Conservation (phyloP, 805 yeast genomes). For the Torulaspora maleeae region DNA sequence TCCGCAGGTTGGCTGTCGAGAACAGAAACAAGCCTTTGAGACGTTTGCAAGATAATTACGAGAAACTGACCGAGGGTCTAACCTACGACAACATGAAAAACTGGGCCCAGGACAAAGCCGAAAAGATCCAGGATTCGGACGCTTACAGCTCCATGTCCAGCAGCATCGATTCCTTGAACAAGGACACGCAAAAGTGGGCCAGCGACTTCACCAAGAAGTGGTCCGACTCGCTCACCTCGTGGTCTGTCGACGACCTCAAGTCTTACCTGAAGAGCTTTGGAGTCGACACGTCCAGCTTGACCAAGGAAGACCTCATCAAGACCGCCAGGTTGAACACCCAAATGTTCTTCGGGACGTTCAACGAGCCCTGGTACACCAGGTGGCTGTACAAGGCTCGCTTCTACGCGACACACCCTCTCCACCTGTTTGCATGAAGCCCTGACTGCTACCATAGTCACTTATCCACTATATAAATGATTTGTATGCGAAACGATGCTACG, state of each 20-base stretch:
- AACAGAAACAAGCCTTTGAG: constrained; percentile 38
- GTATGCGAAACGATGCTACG: neutral
- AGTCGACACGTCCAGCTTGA: constrained; percentile 24
- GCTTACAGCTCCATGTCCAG: constrained; percentile 12
- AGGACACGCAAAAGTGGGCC: constrained; percentile 18
- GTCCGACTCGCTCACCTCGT: constrained; percentile 35
- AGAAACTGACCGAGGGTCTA: constrained; percentile 38
- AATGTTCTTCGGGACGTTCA: constrained; percentile 34
- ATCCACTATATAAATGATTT: neutral
- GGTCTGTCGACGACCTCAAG: constrained; percentile 43
- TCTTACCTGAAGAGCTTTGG: constrained; percentile 43
- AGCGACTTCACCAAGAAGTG: constrained; percentile 18
- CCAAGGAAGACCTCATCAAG: constrained; percentile 36
- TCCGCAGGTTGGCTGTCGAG: constrained; percentile 39
- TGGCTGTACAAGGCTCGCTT: constrained; percentile 12
- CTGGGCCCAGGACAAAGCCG: constrained; percentile 34
- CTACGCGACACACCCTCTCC: constrained; percentile 5
- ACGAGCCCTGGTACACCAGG: constrained; percentile 30
- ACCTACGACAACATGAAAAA: constrained; percentile 37
- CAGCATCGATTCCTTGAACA: constrained; percentile 10
- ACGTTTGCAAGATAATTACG: constrained; percentile 25
- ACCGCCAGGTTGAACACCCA: constrained; percentile 42
- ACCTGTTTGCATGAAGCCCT: constrained; percentile 2
- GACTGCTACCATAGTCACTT: neutral
- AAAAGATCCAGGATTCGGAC: constrained; percentile 13